Base-by-base conservation (phyloP, 257 asterid species). In the Echium plantagineum region DNA sequence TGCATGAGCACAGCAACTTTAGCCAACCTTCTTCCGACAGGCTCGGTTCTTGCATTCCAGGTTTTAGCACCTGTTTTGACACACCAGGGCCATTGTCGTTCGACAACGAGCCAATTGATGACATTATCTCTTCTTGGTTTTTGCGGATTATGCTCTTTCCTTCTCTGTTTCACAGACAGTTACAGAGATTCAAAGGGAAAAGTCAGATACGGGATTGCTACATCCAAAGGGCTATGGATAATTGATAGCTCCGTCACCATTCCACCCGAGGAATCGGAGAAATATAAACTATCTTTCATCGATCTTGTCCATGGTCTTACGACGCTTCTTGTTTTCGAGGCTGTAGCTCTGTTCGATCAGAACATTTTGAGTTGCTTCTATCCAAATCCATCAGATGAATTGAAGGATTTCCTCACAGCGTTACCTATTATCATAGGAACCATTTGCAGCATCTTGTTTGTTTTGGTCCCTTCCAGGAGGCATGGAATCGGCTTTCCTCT, bases 401-500 rank as follows among this genome's bases (percentile, higher is more conserved):
- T 66, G 7, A 28, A 24, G 58, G 94, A 85, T 62, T 49, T 85
- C 1, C 78, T 90, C 60, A 73, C 71, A 35, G 52, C 77, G n/a
- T 47, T 83, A 68, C 95, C 97, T 60, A 69, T 85, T 69, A 61
- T 60, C n/a, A 79, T 82, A 58, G 98, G 98, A 35, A 67, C 79
- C 18, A 21, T 87, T 6, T 83, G 94, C 55, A 80, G 89, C 67
- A 9, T 81, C 13, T 26, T 90, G 70, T 90, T 90, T 56, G 32
- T 87, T 20, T 16, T 68, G 2, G 82, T 83, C 48, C 98, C 98
- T 1, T 72, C 84, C 16, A 81, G 51, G 57, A 72, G 96, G 7
- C 96, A 87, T 60, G 98, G 98, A 35, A 77, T 90, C 12, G 98
- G 96, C 2, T 90, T 87, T 24, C 98, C 98, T 22, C 87, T 90